Base-by-base conservation (phyloP, 352 stramenopile species). In the Globisporangium camurandrum region DNA sequence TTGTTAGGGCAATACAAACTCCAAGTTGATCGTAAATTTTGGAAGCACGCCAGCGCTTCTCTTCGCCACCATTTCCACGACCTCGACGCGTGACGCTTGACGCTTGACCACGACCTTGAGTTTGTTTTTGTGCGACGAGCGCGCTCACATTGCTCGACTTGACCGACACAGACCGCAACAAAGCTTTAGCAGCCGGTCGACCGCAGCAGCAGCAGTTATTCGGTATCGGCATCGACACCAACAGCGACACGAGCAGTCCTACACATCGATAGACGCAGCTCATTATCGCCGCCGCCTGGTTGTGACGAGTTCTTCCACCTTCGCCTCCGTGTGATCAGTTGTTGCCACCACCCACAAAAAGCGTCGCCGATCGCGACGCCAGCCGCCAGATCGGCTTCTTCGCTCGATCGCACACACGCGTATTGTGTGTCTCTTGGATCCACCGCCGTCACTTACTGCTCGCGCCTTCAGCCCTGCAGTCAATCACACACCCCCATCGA, bases 341-440 rank as follows among this genome's bases (percentile, higher is more conserved):
- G n/a, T n/a, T n/a, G n/a, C n/a, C n/a, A n/a, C n/a, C n/a, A n/a
- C n/a, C n/a, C n/a, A n/a, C n/a, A n/a, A n/a, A n/a, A n/a, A n/a
- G n/a, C 30, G 30, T 34, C 30, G 8, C 9, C 8, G 8, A 3
- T 8, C 9, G 30, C 30, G 14, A 12, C 30, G 30, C 3, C 30
- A 8, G 14, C 8, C 30, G 30, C 30, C 30, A 34, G 30, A 34
- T 34, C 30, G 12, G 36, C 6, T 40, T 9, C 9, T 12, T 27
- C 37, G 37, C n/a, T 43, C 37, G 37, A 43, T 42, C 37, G 37
- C 22, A 24, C 37, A n/a, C 20, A 26, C 37, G 37, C 37, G 37
- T 26, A 14, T 24, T 5, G 24, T 43, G 4, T 22, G 7, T 22
- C n/a, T 4, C 37, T 43, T 8, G 11, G 22, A 5, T 43, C 19